phyloP scores from a whole-genome alignment of 768 basidiomycete species.

The Tylopilus intermedius region DNA sequence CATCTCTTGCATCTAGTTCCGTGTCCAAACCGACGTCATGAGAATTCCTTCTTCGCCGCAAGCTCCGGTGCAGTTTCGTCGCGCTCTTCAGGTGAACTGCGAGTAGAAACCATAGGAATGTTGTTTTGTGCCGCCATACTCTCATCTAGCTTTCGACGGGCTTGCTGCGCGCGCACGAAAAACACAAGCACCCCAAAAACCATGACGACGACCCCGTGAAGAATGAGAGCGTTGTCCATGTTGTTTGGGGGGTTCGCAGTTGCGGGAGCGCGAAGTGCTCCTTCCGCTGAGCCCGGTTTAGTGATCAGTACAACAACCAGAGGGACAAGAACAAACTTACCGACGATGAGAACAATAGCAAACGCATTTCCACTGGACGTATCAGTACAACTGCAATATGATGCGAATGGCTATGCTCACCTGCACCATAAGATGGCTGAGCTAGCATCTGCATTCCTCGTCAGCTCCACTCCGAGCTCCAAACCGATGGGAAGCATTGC shows the following conservation, averaged over 20 bases:
- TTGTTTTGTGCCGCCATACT: constrained; percentile 32
- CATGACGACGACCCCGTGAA: constrained; percentile 53
- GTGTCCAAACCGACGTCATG: constrained; percentile 3
- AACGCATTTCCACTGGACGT: constrained; percentile 55
- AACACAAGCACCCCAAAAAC: constrained; percentile 39
- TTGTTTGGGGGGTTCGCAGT: constrained; percentile 66
- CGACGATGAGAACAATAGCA: constrained; percentile 60
- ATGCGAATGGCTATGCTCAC: constrained; percentile 35
- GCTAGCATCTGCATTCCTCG: constrained; percentile 73
- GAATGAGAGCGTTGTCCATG: constrained; percentile 64
- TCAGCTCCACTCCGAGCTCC: constrained; percentile 76
- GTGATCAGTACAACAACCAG: not conserved
- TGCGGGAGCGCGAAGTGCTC: constrained; percentile 59
- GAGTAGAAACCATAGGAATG: not conserved
- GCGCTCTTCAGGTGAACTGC: constrained; percentile 21
- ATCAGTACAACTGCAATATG: not conserved
- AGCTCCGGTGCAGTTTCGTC: not conserved
- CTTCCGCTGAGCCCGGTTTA: constrained; percentile 42
- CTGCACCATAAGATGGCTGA: constrained; percentile 72
- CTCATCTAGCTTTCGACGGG: constrained; percentile 59
- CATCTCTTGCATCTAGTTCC: not conserved
- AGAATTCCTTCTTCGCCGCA: not conserved
- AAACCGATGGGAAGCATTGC: constrained; percentile 71
- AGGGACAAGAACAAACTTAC: constrained; percentile 35
- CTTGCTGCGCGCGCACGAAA: constrained; percentile 56